These are phyloP conservation scores for Hawksworthiomyces lignivorus DNA, from an alignment of 2,329 filamentous ascomycete species.

Conservation along the genomic window DNA sequence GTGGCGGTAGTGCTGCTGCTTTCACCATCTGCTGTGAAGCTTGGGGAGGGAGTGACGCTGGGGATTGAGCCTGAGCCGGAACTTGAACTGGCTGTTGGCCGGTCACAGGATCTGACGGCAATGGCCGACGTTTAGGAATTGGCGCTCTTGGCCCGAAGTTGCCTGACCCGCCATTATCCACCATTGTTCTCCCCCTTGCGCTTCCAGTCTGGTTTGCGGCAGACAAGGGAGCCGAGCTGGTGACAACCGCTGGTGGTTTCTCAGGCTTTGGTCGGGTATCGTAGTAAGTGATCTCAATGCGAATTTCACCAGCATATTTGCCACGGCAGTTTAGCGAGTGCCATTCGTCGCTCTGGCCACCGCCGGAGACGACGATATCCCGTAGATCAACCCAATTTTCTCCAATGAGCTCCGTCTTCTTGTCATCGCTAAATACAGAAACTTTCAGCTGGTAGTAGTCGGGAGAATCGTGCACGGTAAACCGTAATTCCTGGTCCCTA, in stretches of 20 bases:
- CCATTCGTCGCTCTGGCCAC: constrained; percentile 92
- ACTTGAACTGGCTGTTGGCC: constrained; percentile 38
- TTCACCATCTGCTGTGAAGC: no score
- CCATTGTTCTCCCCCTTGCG: not conserved
- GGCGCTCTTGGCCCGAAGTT: constrained; percentile 30
- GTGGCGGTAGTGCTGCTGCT: not conserved
- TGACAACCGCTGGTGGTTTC: constrained; percentile 52
- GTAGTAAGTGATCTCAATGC: constrained; percentile 95
- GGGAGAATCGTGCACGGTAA: constrained; percentile 89
- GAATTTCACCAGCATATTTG: constrained; percentile 92
- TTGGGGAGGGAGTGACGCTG: constrained; percentile 22
- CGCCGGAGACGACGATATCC: constrained; percentile 72
- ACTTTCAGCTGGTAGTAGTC: constrained; percentile 96
- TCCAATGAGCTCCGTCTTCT: constrained; percentile 92
- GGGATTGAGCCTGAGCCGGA: constrained; percentile 34
- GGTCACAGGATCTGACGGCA: constrained; percentile 70
- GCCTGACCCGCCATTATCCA: constrained; percentile 33
- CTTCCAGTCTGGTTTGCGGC: constrained; percentile 2
- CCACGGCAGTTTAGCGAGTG: constrained; percentile 79
- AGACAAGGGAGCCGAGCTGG: constrained; percentile 12
- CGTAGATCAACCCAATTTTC: constrained; percentile 85
- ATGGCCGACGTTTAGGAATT: constrained; percentile 67
- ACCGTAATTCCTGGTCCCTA: constrained; percentile 96
- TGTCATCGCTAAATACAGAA: constrained; percentile 96
- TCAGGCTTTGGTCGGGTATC: constrained; percentile 78